Base-by-base conservation (phyloP, 495 filamentous ascomycete genomes). In the Aspergillus ellipticus region DNA sequence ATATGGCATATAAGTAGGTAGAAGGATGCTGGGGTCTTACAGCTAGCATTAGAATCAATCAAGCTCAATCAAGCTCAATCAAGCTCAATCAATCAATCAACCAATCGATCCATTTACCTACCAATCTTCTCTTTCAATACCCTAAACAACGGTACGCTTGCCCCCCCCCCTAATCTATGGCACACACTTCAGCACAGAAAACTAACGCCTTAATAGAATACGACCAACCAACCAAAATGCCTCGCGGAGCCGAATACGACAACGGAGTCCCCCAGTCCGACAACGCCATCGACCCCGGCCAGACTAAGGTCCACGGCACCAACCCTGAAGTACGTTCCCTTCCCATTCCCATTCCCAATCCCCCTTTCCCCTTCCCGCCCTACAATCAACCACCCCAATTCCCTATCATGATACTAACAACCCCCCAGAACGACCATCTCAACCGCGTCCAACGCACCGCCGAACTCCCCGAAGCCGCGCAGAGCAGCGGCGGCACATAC, bases 171-270 rank as follows among this genome's bases (percentile, higher is more conserved):
- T n/a, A n/a, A n/a, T n/a, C n/a, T n/a, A n/a, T n/a, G n/a, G n/a
- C n/a, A n/a, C n/a, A n/a, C n/a, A n/a, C n/a, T n/a, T n/a, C n/a
- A n/a, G n/a, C n/a, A n/a, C n/a, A n/a, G n/a, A n/a, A 50, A 39
- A 24, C 21, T 33, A 17, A 22, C 19, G n/a, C n/a, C n/a, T n/a
- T n/a, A n/a, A n/a, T n/a, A n/a, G n/a, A n/a, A n/a, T n/a, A n/a
- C n/a, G n/a, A 31, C n/a, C 28, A 46, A 46, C 53, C 41, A 42
- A 29, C 58, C 71, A 74, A 31, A 55, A 81, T 81, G 78, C 70
- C 72, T 65, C 77, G 77, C 63, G 78, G 78, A 64, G 76, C 75
- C 46, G 73, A 79, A 37, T 80, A 69, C 70, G 74, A 77, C 55
- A 73, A 80, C 63, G 68, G 68, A 41, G 54, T 78, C 59, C 72